These are phyloP conservation scores for Fusarium nelsonii DNA, from an alignment of 2,329 filamentous ascomycete species.

Conservation along the genomic window DNA sequence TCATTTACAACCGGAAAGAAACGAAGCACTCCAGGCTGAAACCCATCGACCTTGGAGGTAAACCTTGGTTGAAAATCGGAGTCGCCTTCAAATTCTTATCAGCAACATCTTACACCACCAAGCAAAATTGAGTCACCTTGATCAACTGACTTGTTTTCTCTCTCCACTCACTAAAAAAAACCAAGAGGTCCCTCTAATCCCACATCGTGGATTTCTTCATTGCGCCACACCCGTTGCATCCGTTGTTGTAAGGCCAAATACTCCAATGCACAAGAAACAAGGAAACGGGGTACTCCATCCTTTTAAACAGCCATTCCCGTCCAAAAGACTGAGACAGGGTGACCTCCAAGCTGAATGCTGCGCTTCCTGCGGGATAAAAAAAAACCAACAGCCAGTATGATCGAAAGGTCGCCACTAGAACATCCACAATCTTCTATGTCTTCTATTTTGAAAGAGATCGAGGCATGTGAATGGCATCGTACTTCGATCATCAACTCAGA, in stretches of 20 bases:
- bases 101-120: background rate
- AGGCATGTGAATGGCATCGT: constrained; percentile 29
- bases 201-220: constrained; percentile 19
- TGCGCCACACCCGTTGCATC: constrained; percentile 42
- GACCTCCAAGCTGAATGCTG: constrained; percentile 44
- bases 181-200: constrained; percentile 28
- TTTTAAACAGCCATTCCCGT: constrained; percentile 40
- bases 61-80: constrained; percentile 15
- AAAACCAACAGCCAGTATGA: constrained; percentile 15
- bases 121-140: background rate
- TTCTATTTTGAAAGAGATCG: constrained; percentile 5
- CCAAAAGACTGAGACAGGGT: constrained; percentile 44
- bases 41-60: constrained; percentile 11
- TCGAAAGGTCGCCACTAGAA: constrained; percentile 32
- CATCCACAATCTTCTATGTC: constrained; percentile 20
- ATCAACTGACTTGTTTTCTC: constrained; percentile 7
- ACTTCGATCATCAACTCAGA: constrained; percentile 17
- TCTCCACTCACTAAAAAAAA: constrained; percentile 26
- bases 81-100: constrained; percentile 4
- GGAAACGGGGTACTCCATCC: constrained; percentile 20
- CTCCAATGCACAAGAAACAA: constrained; percentile 29
- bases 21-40: background rate
- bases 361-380: constrained; percentile 36
- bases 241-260: constrained; percentile 19
- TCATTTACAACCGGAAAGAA: background rate